Evolutionary conservation across 2,329 filamentous ascomycete species (phyloP).

Genomic region (Orbilia ellipsospora): DNA sequence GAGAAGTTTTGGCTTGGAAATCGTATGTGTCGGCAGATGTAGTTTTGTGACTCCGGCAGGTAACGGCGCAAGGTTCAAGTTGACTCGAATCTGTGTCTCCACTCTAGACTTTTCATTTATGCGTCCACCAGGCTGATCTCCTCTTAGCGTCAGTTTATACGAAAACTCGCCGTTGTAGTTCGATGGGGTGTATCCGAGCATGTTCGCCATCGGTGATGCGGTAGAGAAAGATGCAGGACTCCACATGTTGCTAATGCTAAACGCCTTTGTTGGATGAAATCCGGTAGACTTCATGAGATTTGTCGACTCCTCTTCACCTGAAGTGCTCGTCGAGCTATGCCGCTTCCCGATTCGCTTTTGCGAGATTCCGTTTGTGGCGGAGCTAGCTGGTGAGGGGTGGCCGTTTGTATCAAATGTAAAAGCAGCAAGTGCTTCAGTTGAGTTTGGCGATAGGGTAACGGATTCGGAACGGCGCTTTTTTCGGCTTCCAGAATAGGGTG

Average conservation of each 20-base stretch:
- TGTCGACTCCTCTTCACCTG: slow-evolving; percentile 42
- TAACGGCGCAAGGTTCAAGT: slow-evolving; percentile 79
- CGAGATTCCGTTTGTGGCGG: slow-evolving; percentile 35
- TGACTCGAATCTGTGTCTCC: slow-evolving; percentile 94
- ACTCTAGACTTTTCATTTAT: slow-evolving; percentile 79
- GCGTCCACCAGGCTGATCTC: slow-evolving; percentile 65
- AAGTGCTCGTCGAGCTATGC: slow-evolving; percentile 42
- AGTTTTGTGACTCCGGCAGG: slow-evolving; percentile 81
- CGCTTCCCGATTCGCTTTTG: slow-evolving; percentile 39
- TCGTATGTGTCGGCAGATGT: slow-evolving; percentile 87
- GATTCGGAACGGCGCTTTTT: slow-evolving; percentile 52
- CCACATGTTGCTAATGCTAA: slow-evolving; percentile 46
- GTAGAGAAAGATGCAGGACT: slow-evolving; percentile 49
- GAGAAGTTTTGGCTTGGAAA: slow-evolving; percentile 92
- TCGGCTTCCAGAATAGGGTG: slow-evolving; percentile 26
- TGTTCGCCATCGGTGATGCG: slow-evolving; percentile 39
- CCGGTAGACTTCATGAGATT: slow-evolving; percentile 43
- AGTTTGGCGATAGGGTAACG: slow-evolving; percentile 42
- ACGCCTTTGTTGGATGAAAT: slow-evolving; percentile 41
- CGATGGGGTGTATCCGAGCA: slow-evolving; percentile 39
- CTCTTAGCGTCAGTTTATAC: slow-evolving; percentile 42
- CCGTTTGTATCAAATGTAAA: slow-evolving; percentile 46
- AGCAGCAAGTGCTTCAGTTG: slow-evolving; percentile 40
- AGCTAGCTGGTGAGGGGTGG: slow-evolving; percentile 48
- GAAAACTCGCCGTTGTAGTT: slow-evolving; percentile 33